These are phyloP conservation scores for Thermothielavioides terrestris DNA, from an alignment of 495 filamentous ascomycete genomes.

Conservation along the genomic window DNA sequence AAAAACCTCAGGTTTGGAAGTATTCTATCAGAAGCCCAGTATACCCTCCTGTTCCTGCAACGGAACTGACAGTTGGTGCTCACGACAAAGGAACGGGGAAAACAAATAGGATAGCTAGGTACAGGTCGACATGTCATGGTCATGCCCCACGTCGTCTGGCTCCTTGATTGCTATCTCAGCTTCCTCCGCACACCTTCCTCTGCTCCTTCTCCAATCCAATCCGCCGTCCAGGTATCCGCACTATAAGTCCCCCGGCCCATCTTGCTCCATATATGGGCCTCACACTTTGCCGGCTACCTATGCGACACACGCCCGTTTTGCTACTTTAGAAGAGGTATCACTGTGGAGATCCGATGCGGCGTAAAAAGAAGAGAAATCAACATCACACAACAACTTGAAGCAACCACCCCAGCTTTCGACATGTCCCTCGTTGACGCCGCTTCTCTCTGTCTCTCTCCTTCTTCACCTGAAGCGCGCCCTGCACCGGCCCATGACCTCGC, in stretches of 20 bases:
- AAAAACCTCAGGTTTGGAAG: no score
- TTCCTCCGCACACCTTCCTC: background rate
- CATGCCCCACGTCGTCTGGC: no score
- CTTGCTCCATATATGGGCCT: background rate
- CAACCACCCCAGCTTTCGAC: conserved; percentile 14
- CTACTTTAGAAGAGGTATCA: conserved; percentile 34
- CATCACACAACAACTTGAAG: no score
- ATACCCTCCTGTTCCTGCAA: no score
- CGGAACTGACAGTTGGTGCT: no score
- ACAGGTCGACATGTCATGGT: no score
- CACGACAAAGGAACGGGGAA: no score
- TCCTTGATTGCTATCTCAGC: background rate
- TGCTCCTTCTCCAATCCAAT: background rate
- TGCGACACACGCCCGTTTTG: conserved; percentile 15
- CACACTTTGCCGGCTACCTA: conserved; percentile 10
- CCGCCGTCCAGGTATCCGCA: no score
- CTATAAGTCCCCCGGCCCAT: no score
- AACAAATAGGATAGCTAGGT: no score
- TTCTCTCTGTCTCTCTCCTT: background rate
- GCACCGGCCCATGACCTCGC: conserved; percentile 97
- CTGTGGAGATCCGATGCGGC: conserved; percentile 25
- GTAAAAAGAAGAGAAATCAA: conserved; percentile 20
- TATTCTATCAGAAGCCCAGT: no score
- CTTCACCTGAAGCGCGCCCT: conserved; percentile 67
- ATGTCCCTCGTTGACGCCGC: no score